Evolutionary conservation across 805 yeast species (phyloP).

Genomic region (Priceomyces medius): DNA sequence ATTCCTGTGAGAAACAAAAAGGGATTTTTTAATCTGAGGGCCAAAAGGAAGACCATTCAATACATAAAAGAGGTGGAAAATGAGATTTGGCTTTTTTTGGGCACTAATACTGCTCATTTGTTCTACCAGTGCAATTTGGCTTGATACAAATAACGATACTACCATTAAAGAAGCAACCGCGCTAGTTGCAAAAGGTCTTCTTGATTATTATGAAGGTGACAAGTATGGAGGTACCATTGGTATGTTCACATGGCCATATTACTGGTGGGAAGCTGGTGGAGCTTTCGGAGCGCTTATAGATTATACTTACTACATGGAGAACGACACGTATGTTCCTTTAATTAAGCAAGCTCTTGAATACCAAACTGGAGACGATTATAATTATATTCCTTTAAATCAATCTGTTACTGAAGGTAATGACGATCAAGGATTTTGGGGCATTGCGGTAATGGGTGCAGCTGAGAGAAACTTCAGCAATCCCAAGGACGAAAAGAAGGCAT

Average conservation of each 20-base stretch:
- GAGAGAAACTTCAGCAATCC: conserved; percentile 78
- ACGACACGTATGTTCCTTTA: conserved; percentile 60
- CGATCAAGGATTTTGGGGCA: conserved; percentile 97
- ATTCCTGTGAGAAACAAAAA: background rate
- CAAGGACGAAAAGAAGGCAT: conserved; percentile 28
- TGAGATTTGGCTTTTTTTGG: conserved; percentile 6
- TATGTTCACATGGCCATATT: conserved; percentile 84
- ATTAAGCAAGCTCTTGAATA: conserved; percentile 63
- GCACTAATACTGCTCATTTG: conserved; percentile 7
- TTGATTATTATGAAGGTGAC: conserved; percentile 77
- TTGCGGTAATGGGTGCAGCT: conserved; percentile 88
- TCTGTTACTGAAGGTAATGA: conserved; percentile 94
- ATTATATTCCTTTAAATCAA: conserved; percentile 86
- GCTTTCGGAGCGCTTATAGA: conserved; percentile 89
- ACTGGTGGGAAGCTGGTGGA: conserved; percentile 99
- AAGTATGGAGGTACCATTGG: conserved; percentile 78
- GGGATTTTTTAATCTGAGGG: background rate
- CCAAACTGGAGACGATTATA: conserved; percentile 65
- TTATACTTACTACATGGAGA: conserved; percentile 67
- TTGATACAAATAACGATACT: conserved; percentile 39
- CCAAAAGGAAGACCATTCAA: background rate
- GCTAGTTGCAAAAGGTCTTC: conserved; percentile 63
- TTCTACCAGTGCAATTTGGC: conserved; percentile 20
- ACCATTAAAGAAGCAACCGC: conserved; percentile 58
- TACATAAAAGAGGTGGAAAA: conserved; percentile 1